Percentiles rank a stretch among this genome's conserved stretches.
Conservation (phyloP, 2,329 filamentous ascomycete genomes). For the Aspergillus viridinutans region DNA sequence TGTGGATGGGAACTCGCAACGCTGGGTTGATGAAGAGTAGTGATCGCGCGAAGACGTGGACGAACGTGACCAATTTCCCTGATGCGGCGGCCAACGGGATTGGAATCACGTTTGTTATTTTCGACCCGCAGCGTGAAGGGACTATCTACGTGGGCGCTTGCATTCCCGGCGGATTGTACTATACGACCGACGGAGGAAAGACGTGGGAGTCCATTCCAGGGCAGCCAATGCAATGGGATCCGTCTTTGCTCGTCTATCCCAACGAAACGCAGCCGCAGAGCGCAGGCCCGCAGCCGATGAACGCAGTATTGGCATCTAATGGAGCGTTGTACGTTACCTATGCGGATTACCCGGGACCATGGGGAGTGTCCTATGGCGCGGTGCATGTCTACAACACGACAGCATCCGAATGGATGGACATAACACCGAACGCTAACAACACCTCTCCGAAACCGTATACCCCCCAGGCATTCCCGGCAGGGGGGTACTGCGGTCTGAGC, state of each 20-base stretch:
- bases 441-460: conserved; percentile 7
- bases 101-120: conserved; percentile 11
- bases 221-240: conserved; percentile 10
- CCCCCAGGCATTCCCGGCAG: conserved; percentile 10
- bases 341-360: conserved; percentile 10
- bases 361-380: conserved; percentile 7
- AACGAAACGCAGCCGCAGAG: conserved; percentile 10
- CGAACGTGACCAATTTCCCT: conserved; percentile 10
- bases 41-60: conserved; percentile 10
- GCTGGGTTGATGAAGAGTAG: conserved; percentile 11
- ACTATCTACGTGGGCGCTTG: conserved; percentile 10
- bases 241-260: conserved; percentile 6
- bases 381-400: conserved; percentile 12
- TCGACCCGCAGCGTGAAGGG: conserved; percentile 7
- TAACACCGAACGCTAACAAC: conserved; percentile 8
- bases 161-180: conserved; percentile 8
- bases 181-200: conserved; percentile 6
- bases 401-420: conserved; percentile 6
- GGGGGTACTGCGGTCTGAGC: conserved; percentile 11
- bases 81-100: conserved; percentile 8
- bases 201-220: conserved; percentile 9
- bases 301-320: conserved; percentile 9
- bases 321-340: conserved; percentile 11
- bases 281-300: conserved; percentile 12
- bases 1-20: conserved; percentile 11